Base-by-base conservation (phyloP, 192 early-diverging fungal species). In the Irineochytrium annulatum region DNA sequence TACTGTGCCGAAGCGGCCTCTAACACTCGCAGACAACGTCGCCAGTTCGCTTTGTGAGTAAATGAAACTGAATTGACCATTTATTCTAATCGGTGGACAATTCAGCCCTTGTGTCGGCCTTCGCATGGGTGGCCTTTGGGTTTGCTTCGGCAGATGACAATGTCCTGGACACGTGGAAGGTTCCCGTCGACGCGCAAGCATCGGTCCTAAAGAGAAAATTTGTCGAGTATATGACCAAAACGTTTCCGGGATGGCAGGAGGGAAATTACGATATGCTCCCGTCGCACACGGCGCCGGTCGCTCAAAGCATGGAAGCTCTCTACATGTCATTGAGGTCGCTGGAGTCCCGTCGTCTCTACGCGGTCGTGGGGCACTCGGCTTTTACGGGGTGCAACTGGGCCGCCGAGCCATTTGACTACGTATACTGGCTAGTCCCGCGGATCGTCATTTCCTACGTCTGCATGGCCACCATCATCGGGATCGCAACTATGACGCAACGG, bases 301-400 rank as follows among this genome's bases (percentile, higher is more conserved):
- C 37, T 13, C 37, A 49, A 49, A 8, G 24, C 5, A 49, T 49
- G 46, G 46, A 49, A 24, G 5, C 6, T 5, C 46, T 49, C 5
- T 49, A 22, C 46, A 22, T 6, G 13, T 20, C 6, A 6, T 24
- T 49, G 24, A 49, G 24, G 22, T 49, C 46, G 8, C 46, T 17
- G 6, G 46, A 49, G 22, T 17, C 8, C 24, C 46, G 46, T 8
- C 13, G 46, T 14, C 13, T 49, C 24, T 49, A 49, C 22, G 11
- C 5, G 24, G 6, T 49, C 46, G 13, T 49, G 13, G 46, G 46
- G 17, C 46, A 49, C 46, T 22, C 8, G 17, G 24, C 26, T 8
- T 49, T 49, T 24, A 49, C 46, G 11, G 8, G 17, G 26, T 49
- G 46, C 46, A 49, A 14, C 22, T 49, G 46, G 46, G 46, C 46